Evolutionary conservation across 2,329 filamentous ascomycete species (phyloP).

Genomic region (Penicillium brevicompactum): DNA sequence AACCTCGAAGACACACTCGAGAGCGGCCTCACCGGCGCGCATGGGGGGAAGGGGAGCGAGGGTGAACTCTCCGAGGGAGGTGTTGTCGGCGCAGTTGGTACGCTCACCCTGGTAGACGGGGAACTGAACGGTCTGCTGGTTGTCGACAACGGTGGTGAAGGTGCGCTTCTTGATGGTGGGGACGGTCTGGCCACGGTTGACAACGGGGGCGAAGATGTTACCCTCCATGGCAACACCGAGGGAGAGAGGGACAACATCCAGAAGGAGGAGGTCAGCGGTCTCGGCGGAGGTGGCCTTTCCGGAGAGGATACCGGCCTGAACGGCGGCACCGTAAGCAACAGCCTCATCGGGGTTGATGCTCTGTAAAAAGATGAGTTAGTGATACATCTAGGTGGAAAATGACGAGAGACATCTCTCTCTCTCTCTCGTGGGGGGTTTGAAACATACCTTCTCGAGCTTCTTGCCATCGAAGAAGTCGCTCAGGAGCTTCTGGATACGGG

Average conservation of each 20-base stretch:
- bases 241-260: constrained; percentile 94
- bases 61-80: constrained; percentile 95
- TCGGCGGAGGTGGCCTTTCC: constrained; percentile 97
- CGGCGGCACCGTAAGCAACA: constrained; percentile 96
- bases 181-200: constrained; percentile 75
- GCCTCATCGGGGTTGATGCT: constrained; percentile 99
- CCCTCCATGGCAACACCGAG: constrained; percentile 99
- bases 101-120: constrained; percentile 95
- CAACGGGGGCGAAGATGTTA: constrained; percentile 96
- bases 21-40: constrained; percentile 92
- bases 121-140: constrained; percentile 84
- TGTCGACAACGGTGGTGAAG: constrained; percentile 73
- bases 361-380: constrained; percentile 20
- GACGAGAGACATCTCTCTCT: background rate
- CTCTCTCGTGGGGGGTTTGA: background rate
- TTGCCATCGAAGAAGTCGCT: constrained; percentile 99
- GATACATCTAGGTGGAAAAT: constrained; percentile 2
- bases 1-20: constrained; percentile 98
- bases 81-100: constrained; percentile 98
- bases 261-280: constrained; percentile 88
- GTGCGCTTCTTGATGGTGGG: constrained; percentile 82
- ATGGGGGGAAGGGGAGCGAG: constrained; percentile 82
- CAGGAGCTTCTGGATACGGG: constrained; percentile 97
- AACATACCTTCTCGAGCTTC: constrained; percentile 87
- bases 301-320: constrained; percentile 97